Base-by-base conservation (phyloP, 495 filamentous ascomycete genomes). In the Margaritispora aquatica region DNA sequence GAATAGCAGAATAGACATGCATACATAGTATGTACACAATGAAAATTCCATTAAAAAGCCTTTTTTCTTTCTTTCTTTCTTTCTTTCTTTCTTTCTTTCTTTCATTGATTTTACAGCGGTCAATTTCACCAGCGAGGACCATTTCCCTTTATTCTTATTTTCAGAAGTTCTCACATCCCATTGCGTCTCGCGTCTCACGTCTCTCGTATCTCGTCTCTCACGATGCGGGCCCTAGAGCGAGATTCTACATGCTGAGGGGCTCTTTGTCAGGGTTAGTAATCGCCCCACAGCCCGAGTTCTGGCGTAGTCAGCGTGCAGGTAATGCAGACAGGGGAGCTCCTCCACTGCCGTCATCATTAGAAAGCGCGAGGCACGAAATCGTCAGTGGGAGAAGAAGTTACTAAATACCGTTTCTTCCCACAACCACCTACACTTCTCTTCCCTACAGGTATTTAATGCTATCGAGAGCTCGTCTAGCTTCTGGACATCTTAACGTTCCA, bases 331-430 rank as follows among this genome's bases (percentile, higher is more conserved):
- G 31, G n/a, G 31, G 23, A 51, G 41, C 36, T 17, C 22, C 11
- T 34, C 44, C 41, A 49, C 1, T 55, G 58, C 50, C 20, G 60
- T 62, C 60, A 62, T 58, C 49, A 62, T 62, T 63, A 63, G 27
- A 56, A 63, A 63, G 60, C 60, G 57, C 55, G 49, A 44, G 38
- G 38, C 4, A 17, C 38, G 38, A 44, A 44, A 44, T 44, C 19
- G 15, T 52, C 50, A 52, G 15, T 27, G 50, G 19, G 31, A 29
- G 24, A 13, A 8, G 7, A 7, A 44, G n/a, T n/a, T n/a, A n/a
- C n/a, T 44, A 17, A 10, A 17, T n/a, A 44, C 17, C 19, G 10
- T 44, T 44, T 44, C 15, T 17, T 2, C 38, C 3, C 50, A 29
- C 9, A 29, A 10, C 21, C 26, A 2, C 13, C 19, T 23, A 24